Conservation (phyloP, 345 rosid genomes). For the Rubroshorea leprosula region DNA sequence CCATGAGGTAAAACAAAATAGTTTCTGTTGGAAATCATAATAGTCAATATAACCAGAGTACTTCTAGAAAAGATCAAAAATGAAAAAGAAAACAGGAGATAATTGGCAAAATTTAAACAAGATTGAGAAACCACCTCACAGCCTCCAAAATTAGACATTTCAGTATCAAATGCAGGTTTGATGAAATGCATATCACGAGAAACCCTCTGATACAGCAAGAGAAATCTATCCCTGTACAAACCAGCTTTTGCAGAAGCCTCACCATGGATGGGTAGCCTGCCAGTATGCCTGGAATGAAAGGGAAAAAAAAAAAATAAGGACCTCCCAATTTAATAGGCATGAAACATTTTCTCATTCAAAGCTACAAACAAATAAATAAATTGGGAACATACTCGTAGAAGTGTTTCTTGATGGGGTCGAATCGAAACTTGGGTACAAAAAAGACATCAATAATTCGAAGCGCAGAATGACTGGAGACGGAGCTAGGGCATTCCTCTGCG, state of each 20-base stretch:
- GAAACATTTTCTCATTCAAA: not conserved
- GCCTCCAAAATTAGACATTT: constrained; percentile 48
- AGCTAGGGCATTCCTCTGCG: constrained; percentile 35
- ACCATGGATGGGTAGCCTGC: constrained; percentile 62
- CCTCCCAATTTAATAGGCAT: not conserved
- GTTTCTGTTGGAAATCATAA: not conserved
- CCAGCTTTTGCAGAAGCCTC: constrained; percentile 68
- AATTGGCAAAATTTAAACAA: not conserved
- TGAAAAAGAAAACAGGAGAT: not conserved
- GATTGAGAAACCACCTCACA: constrained; percentile 48
- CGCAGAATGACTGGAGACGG: constrained; percentile 32
- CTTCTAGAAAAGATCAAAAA: not conserved
- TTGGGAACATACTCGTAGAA: constrained; percentile 50
- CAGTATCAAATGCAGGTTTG: constrained; percentile 66
- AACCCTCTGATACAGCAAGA: constrained; percentile 71
- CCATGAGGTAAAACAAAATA: not conserved
- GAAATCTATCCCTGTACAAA: constrained; percentile 68
- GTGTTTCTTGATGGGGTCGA: constrained; percentile 67
- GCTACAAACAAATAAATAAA: not conserved
- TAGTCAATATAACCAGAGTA: not conserved
- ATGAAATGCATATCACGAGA: constrained; percentile 76
- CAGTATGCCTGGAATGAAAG: constrained; percentile 41
- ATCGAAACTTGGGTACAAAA: constrained; percentile 67
- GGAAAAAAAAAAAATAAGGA: not conserved
- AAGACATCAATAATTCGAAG: constrained; percentile 69